Evolutionary conservation across 257 asterid genomes (phyloP), one percentile per base, ranked within the genome.

Genomic region (Solanum ossicruentum): DNA sequence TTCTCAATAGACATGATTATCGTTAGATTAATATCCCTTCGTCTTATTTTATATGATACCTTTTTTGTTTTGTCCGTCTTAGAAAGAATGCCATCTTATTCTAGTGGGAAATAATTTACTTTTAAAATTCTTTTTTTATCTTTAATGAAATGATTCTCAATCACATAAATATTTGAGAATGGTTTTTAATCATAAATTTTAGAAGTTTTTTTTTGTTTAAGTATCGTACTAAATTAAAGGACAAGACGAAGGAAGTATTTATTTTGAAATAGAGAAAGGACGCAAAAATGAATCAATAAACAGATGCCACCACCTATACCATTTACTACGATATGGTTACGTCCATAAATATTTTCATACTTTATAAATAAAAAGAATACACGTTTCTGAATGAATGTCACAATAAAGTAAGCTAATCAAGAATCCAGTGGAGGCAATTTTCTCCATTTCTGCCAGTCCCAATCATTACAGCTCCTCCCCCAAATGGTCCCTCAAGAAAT

Each of bases 401-500:
- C 63, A 52, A 26, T 78, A 52, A 78, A 78, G 65, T 26, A 52
- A 78, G 1, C 23, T 43, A 49, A 20, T 21, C 56, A 63, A 28
- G 43, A 85, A 85, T 72, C 55, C 21, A 63, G 89, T 87, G 91
- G 92, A 90, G 66, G 85, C 91, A 51, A 77, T 39, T 86, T 80
- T 78, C 84, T 80, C 90, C 82, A 41, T 84, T 87, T 84, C 88
- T 43, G 89, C 52, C 85, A 85, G 93, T 90, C 91, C 90, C 91
- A 89, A 89, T 93, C 93, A 88, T 86, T 87, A 89, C 97, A 92
- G 92, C 95, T 86, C 20, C 69, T 82, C 85, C 58, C 70, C 49
- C 11, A 18, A 8, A 77, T 77, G 82, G 65, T 78, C 65, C 63
- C 65, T 2, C 2, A 36, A 77, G 15, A 52, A 49, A 55, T 23